Conservation (phyloP, 2,329 filamentous ascomycete species). For the Fusarium sulawesiense region DNA sequence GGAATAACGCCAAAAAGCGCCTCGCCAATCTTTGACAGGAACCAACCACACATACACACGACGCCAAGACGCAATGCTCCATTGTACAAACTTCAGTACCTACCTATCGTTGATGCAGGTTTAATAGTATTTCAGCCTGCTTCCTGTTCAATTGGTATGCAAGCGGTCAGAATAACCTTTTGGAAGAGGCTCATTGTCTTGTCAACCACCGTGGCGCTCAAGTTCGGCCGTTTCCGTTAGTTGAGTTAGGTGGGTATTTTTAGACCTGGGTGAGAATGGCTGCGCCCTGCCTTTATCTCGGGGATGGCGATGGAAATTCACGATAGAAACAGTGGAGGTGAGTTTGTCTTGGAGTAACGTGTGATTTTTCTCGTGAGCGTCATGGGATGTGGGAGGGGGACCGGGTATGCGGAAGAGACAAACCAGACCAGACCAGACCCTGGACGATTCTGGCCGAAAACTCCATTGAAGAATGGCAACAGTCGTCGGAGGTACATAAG, state of each 20-base stretch:
- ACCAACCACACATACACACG: not conserved
- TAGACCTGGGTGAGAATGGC: not conserved
- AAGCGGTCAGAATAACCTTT: slow-evolving; percentile 11
- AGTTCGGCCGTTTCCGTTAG: not conserved
- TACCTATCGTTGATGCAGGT: not conserved
- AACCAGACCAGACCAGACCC: not conserved
- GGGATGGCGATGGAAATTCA: not conserved
- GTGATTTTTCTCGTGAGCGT: not conserved
- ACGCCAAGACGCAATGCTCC: not conserved
- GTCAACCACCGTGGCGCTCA: slow-evolving; percentile 8
- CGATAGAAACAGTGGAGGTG: not conserved
- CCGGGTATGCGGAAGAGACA: not conserved
- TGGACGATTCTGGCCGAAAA: not conserved
- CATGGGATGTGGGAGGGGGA: not conserved
- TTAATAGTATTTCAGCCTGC: not conserved
- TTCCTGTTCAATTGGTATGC: not conserved
- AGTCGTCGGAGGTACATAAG: not conserved
- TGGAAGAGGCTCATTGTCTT: not conserved
- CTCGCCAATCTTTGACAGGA: not conserved
- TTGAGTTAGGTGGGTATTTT: slow-evolving; percentile 1
- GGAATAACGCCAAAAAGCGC: not conserved
- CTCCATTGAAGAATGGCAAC: too few relatives aligned
- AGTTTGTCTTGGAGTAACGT: not conserved
- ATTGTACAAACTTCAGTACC: not conserved
- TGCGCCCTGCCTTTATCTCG: not conserved